Base-by-base conservation (phyloP, 2,329 filamentous ascomycete genomes). In the Sporothrix pseudoabietina region DNA sequence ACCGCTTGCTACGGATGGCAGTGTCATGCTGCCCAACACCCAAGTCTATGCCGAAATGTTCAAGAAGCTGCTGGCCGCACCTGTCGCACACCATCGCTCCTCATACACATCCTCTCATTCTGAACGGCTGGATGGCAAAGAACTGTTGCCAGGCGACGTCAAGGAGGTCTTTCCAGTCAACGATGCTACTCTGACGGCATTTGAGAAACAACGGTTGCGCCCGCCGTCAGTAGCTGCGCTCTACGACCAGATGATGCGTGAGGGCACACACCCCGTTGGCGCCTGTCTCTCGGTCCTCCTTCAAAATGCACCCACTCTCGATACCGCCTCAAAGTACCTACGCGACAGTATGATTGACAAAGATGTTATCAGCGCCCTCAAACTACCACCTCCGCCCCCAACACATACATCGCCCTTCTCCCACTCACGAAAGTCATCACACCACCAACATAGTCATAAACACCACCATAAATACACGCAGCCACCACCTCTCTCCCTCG, bases 31-130 rank as follows among this genome's bases (percentile, higher is more conserved):
- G 39, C 84, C 85, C 2, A 82, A 80, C 3, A 73, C 77, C 4
- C 76, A 80, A 16, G 85, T 90, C 66, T 91, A 90, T 77, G 82
- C 83, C 8, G 87, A 87, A 73, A 88, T 91, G 87, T 88, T 91
- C 75, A 78, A 84, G 71, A 91, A 90, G 77, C 82, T 91, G 1
- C 79, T 83, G 22, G 83, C 82, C 7, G 78, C 77, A 3, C 76
- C 78, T 4, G 77, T 80, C 32, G 75, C 78, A 22, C 68, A 77
- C 12, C 71, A 72, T 30, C 57, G 61, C 19, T 44, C 39, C 1
- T 22, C 47, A 19, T 22, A 44, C 7, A 9, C 49, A 41, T 3
- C 26, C 6, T 47, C 30, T 4, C 66, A 69, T 10, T 59, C 65
- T 6, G 74, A n/a, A 3, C 65, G 22, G 44, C 49, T 55, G 10